These are phyloP conservation scores for Paecilomyces sp. DNA, from an alignment of 2,329 filamentous ascomycete species.

Conservation along the genomic window DNA sequence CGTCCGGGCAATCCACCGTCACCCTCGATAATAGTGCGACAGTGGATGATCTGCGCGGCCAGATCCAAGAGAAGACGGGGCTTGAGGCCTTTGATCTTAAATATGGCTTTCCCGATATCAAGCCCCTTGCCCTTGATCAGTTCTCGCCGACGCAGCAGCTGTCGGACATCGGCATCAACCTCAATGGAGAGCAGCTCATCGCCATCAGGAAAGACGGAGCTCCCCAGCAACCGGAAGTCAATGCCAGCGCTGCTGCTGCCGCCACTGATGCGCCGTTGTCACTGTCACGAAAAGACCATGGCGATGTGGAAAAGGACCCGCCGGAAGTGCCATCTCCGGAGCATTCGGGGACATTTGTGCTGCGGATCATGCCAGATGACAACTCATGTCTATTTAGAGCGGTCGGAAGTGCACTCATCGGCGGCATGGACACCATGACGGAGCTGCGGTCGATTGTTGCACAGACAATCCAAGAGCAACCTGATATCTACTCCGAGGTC, in stretches of 20 bases:
- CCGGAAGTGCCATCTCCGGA: slow-evolving; percentile 54
- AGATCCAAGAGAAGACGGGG: slow-evolving; percentile 53
- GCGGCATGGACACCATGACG: slow-evolving; percentile 58
- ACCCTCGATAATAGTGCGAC: slow-evolving; percentile 60
- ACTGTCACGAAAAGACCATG: slow-evolving; percentile 36
- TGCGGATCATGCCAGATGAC: slow-evolving; percentile 94
- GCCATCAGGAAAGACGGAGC: slow-evolving; percentile 43
- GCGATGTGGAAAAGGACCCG: slow-evolving; percentile 47
- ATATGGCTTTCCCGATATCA: slow-evolving; percentile 70
- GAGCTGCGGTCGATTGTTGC: slow-evolving; percentile 73
- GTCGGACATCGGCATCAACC: slow-evolving; percentile 51
- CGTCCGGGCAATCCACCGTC: slow-evolving; percentile 64
- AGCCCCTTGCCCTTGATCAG: slow-evolving; percentile 55
- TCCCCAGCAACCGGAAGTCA: slow-evolving; percentile 3
- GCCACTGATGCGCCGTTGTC: slow-evolving; percentile 15
- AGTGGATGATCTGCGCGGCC: slow-evolving; percentile 30
- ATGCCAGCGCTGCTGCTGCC: slow-evolving; percentile 5
- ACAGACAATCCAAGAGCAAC: slow-evolving; percentile 66
- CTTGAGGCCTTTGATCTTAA: slow-evolving; percentile 67
- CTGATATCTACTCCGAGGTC: slow-evolving; percentile 65
- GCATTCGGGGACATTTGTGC: slow-evolving; percentile 54
- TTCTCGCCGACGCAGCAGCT: slow-evolving; percentile 45
- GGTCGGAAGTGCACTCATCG: slow-evolving; percentile 71
- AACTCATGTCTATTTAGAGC: slow-evolving; percentile 93
- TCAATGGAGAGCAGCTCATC: slow-evolving; percentile 65